phyloP scores from a whole-genome alignment of 345 rosid species.

The Psidium guajava region DNA sequence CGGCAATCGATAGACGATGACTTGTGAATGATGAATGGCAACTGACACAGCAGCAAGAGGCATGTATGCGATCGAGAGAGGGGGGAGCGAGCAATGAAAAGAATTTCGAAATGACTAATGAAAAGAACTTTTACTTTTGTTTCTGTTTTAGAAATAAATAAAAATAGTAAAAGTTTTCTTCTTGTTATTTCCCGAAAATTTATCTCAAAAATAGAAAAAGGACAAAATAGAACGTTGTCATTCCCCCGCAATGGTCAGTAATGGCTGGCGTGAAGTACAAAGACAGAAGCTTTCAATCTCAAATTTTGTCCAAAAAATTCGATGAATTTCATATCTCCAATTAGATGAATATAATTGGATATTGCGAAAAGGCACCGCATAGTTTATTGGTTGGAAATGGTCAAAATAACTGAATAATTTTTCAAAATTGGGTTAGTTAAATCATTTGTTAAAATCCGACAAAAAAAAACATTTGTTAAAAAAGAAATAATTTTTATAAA shows the following conservation, averaged over 20 bases:
- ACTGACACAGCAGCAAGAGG: too few species aligned
- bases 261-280: accelerated
- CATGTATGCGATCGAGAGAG: too few species aligned
- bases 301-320: not conserved
- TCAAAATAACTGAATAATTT: not conserved
- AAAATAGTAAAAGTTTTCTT: too few species aligned
- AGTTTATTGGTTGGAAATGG: not conserved
- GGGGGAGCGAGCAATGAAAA: too few species aligned
- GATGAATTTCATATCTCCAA: not conserved
- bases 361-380: not conserved
- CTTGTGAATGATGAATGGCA: too few species aligned
- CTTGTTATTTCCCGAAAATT: too few species aligned
- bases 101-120: too few species aligned
- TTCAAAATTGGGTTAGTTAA: not conserved
- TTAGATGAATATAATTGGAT: not conserved
- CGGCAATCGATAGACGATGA: too few species aligned
- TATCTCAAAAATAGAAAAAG: too few species aligned
- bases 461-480: not conserved
- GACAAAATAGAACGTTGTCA: too few species aligned
- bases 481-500: not conserved
- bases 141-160: too few species aligned
- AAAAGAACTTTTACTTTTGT: too few species aligned
- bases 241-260: not conserved
- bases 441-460: not conserved
- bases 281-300: not conserved